Evolutionary conservation across 441 rosid genomes (phyloP), one percentile per base, ranked within the genome.

Genomic region (Populus hybrid): DNA sequence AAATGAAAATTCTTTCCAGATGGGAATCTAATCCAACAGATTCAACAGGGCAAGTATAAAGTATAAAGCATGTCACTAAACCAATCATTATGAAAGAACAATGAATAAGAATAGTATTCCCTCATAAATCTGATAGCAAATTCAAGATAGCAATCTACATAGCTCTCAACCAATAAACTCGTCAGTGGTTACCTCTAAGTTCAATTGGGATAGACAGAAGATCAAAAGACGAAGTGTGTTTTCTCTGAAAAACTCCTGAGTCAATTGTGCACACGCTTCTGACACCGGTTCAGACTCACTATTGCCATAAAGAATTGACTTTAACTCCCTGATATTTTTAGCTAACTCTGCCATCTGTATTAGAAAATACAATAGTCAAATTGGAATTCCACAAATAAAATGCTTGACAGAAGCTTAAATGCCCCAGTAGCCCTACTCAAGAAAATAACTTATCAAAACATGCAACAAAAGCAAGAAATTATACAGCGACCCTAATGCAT

Each of bases 241-340:
- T 79, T 92, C 95, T 84, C 74, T 87, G 83, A 95, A 94, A 82
- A 95, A 95, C 28, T 26, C 28, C 2, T 26, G 28, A 26, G 28
- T 26, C 28, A 26, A 26, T 26, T 26, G 28, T 26, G 93, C 89
- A 84, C 97, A 95, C 32, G 97, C 97, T 81, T 95, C 98, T 1
- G 98, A 76, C 0, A 95, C 89, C 36, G 99, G 99, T 87, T 95
- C 99, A n/a, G 97, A 89, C 74, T 95, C 99, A 69, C 97, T 92
- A 79, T 92, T 85, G 16, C 99, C 99, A 73, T 95, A 95, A 18
- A 95, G 95, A 85, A 91, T 90, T 2, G 87, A 82, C 85, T 95
- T 95, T 82, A 95, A 83, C 76, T 95, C 99, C 89, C 97, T 88
- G 32, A 95, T 83, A 80, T 88, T 90, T 82, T 83, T 92, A 82